Base-by-base conservation (phyloP, 768 basidiomycete species). In the Hemileccinum rubropunctum region DNA sequence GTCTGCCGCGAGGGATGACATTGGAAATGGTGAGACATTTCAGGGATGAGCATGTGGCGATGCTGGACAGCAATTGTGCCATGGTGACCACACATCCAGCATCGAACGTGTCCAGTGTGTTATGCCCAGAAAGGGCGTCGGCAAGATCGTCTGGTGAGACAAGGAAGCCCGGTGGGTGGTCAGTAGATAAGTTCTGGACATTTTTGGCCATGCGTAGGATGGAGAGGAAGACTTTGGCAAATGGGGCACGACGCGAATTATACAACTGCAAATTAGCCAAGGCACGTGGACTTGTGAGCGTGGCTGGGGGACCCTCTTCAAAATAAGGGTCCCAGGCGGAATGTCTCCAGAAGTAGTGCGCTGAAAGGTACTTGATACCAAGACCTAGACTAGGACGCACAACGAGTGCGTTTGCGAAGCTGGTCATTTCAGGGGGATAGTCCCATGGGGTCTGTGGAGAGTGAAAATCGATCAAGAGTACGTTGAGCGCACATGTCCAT, bases 401-500 rank as follows among this genome's bases (percentile, higher is more conserved):
- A n/a, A n/a, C n/a, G n/a, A n/a, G n/a, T n/a, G n/a, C 27, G 9
- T 28, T 28, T 28, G 27, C 27, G 27, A 28, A 28, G 9, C 27
- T 28, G 27, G 27, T 9, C 9, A 28, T 9, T 4, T 28, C 27
- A 28, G 27, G 27, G 27, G 27, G 27, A 28, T 9, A 9, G 27
- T 9, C 5, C 27, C 4, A 28, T n/a, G n/a, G n/a, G n/a, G n/a
- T n/a, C n/a, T n/a, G n/a, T n/a, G n/a, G n/a, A n/a, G n/a, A 28
- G 27, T 9, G 9, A 28, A 28, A 28, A 28, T 28, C 27, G 33
- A 20, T n/a, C 47, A 48, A 21, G 12, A 57, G 40, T 15, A 33
- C 2, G 54, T 41, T 12, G 42, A 57, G 56, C 15, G 54, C 56
- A 15, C 54, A 57, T 2, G 35, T 34, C 56, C 56, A 56, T 18